Percentiles rank a stretch among this genome's conserved stretches.
Evolutionary conservation across 225 moss, liverwort and hornwort species (phyloP).

Genomic region (Lunularia cruciata): DNA sequence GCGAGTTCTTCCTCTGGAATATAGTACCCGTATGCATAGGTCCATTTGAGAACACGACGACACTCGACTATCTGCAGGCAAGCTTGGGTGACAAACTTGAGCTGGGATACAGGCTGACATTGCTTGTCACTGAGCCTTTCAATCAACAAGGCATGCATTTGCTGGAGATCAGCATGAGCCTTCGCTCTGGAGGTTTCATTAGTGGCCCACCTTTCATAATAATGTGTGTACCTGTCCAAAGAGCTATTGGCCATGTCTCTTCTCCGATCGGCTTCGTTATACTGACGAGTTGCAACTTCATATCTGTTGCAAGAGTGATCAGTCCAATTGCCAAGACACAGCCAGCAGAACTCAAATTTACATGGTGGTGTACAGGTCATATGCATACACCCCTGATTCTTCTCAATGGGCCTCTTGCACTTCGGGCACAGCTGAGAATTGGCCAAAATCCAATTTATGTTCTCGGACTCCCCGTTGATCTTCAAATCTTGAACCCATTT

Average conservation of each 20-base stretch:
- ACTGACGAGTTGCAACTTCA: conserved; percentile 73
- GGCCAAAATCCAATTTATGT: conserved; percentile 98
- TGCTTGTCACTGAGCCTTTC: conserved; percentile 91
- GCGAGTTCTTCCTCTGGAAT: conserved; percentile 74
- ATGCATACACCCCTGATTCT: conserved; percentile 99
- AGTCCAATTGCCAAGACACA: conserved; percentile 96
- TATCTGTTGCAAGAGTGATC: conserved; percentile 94
- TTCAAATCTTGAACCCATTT: conserved; percentile 72
- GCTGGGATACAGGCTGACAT: conserved; percentile 93
- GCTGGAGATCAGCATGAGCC: conserved; percentile 80
- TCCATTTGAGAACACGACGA: conserved; percentile 93
- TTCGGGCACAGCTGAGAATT: conserved; percentile 97
- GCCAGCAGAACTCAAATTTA: conserved; percentile 78
- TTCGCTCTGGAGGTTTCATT: conserved; percentile 94
- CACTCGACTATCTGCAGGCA: conserved; percentile 99
- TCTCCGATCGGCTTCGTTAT: conserved; percentile 95
- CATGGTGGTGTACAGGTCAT: conserved; percentile 97
- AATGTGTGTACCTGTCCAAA: conserved; percentile 93
- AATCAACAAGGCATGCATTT: conserved; percentile 82
- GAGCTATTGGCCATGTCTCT: conserved; percentile 99
- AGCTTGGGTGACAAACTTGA: conserved; percentile 91
- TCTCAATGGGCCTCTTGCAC: conserved; percentile 97
- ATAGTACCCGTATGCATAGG: conserved; percentile 94
- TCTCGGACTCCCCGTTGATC: conserved; percentile 96
- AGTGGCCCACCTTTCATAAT: conserved; percentile 98